A percentile compares a stretch with the other conserved stretches of the same genome.
phyloP scores from a whole-genome alignment of 2,329 filamentous ascomycete genomes.

The Aspergillus clavatus region DNA sequence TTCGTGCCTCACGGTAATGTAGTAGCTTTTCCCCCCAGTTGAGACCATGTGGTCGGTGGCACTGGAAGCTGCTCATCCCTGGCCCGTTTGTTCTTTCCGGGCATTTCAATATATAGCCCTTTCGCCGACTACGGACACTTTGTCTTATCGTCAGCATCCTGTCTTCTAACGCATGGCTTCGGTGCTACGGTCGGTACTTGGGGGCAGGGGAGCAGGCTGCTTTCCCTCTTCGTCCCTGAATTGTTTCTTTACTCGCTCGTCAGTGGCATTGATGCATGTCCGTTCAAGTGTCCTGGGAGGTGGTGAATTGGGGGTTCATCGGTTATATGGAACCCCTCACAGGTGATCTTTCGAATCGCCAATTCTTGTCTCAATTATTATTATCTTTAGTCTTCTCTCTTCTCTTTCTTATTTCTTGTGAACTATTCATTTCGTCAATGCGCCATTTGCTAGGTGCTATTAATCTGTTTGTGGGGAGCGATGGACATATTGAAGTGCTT shows the following conservation, averaged over 20 bases:
- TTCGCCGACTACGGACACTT: constrained; percentile 4
- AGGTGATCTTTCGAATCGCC: constrained; percentile 4
- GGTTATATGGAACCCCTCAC: constrained; percentile 4
- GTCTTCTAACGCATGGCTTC: constrained; percentile 28
- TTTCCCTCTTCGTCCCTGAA: constrained; percentile 10
- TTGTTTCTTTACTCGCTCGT: constrained; percentile 11
- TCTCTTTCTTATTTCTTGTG: constrained; percentile 8
- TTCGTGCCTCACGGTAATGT: neutral
- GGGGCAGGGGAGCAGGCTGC: constrained; percentile 9
- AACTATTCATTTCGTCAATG: constrained; percentile 6
- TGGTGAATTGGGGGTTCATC: neutral
- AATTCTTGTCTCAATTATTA: constrained; percentile 3
- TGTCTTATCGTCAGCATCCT: constrained; percentile 8
- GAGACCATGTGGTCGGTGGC: neutral
- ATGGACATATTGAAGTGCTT: constrained; percentile 1
- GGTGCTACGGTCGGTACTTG: constrained; percentile 26
- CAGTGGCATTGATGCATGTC: neutral
- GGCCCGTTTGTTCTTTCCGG: constrained; percentile 8
- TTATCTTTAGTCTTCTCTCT: constrained; percentile 2
- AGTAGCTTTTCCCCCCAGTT: constrained; percentile 1
- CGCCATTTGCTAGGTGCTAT: constrained; percentile 9
- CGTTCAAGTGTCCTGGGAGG: neutral
- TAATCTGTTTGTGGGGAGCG: constrained; percentile 14
- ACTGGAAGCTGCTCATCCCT: neutral
- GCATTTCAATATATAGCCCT: neutral